Evolutionary conservation across 345 rosid genomes (phyloP).

Genomic region (Turritis glabra): DNA sequence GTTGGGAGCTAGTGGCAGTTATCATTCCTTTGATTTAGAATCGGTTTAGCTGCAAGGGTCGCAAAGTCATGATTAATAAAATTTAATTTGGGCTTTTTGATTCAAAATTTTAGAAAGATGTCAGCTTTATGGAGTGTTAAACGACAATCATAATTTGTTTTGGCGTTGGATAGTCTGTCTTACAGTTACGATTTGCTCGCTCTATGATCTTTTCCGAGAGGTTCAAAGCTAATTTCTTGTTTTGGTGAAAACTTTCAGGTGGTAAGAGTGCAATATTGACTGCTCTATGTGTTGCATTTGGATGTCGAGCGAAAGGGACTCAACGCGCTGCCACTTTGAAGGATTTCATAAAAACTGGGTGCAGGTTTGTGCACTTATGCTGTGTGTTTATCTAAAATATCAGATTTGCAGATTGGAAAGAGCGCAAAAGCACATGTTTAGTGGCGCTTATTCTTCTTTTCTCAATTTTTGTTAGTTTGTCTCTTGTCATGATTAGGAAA

Average conservation of each 20-base stretch:
- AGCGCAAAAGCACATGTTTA: background rate
- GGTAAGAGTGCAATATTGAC: slow-evolving; percentile 94
- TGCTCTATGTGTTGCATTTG: slow-evolving; percentile 89
- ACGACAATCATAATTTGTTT: background rate
- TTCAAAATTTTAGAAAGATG: background rate
- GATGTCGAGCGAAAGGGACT: slow-evolving; percentile 88
- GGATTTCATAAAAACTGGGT: slow-evolving; percentile 85
- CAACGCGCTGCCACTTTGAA: slow-evolving; percentile 79
- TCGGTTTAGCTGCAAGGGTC: background rate
- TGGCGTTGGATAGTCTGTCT: background rate
- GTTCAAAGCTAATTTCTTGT: background rate
- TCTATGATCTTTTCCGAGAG: background rate
- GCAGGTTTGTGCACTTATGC: slow-evolving; percentile 55
- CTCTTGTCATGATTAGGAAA: slow-evolving; percentile 5
- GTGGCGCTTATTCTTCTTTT: background rate
- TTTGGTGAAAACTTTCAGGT: slow-evolving; percentile 45
- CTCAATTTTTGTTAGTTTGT: background rate
- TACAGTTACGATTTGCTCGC: background rate
- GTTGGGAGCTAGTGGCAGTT: background rate
- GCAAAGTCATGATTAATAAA: background rate
- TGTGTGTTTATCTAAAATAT: background rate
- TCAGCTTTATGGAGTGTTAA: background rate
- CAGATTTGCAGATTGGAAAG: background rate
- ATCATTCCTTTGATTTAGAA: background rate
- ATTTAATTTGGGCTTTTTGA: background rate